These are phyloP conservation scores for Tuber magnatum DNA, from an alignment of 495 filamentous ascomycete genomes.

Conservation along the genomic window DNA sequence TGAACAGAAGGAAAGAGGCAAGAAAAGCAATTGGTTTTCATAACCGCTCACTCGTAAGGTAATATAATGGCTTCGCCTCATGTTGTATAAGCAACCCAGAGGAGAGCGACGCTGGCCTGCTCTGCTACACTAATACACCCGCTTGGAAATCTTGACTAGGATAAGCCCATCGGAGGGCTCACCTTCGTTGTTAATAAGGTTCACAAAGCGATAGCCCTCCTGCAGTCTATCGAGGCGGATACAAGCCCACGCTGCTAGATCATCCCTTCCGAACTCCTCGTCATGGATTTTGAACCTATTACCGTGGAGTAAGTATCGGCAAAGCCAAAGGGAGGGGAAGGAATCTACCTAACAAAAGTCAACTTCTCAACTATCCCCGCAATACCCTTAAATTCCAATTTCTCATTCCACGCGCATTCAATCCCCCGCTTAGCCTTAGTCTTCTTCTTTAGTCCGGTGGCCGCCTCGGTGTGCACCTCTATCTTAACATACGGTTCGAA, in stretches of 20 bases:
- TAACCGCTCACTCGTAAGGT: neutral
- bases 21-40: neutral
- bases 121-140: slow-evolving; percentile 40
- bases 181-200: slow-evolving; percentile 60
- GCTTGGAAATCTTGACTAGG: slow-evolving; percentile 62
- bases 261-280: slow-evolving; percentile 66
- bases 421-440: slow-evolving; percentile 41
- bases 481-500: slow-evolving; percentile 76
- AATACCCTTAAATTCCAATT: slow-evolving; percentile 55
- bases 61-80: neutral
- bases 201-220: slow-evolving; percentile 67
- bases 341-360: slow-evolving; percentile 65
- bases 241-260: slow-evolving; percentile 79
- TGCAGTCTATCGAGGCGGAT: slow-evolving; percentile 72
- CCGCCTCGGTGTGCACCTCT: slow-evolving; percentile 69
- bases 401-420: slow-evolving; percentile 50
- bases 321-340: slow-evolving; percentile 11
- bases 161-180: slow-evolving; percentile 56
- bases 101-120: neutral
- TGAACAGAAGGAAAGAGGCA: neutral
- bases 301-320: slow-evolving; percentile 3
- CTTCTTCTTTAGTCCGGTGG: slow-evolving; percentile 24
- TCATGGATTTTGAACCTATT: slow-evolving; percentile 76
- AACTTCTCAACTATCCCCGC: slow-evolving; percentile 66
- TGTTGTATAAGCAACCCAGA: neutral